Percentiles rank a stretch among this genome's conserved stretches.
Evolutionary conservation across 1,284 basidiomycete genomes (phyloP).

Genomic region (Mycosarcoma mackinlayi): DNA sequence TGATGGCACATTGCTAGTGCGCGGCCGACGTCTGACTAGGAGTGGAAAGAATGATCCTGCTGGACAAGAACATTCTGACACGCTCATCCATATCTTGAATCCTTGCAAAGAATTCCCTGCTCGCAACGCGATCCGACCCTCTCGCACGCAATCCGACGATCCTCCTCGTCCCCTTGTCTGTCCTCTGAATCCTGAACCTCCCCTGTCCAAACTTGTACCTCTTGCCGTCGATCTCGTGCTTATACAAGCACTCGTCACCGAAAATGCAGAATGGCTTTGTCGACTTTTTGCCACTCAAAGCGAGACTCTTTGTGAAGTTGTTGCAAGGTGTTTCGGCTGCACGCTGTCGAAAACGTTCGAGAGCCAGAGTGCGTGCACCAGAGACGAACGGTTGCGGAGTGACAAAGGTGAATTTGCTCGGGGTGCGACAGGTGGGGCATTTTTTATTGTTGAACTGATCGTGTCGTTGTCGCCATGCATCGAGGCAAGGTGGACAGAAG

Average conservation of each 20-base stretch:
- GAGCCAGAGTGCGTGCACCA: constrained; percentile 13
- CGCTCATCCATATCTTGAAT: constrained; percentile 14
- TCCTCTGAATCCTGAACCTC: constrained; percentile 2
- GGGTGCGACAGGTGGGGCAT: constrained; percentile 41
- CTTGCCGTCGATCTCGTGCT: constrained; percentile 34
- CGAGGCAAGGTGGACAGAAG: constrained; percentile 45
- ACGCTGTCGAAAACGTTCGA: constrained; percentile 24
- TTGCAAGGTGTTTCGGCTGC: constrained; percentile 30
- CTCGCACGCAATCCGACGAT: background rate
- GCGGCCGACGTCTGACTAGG: background rate
- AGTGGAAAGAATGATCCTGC: constrained; percentile 1
- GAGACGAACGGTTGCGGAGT: constrained; percentile 20
- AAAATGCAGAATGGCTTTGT: constrained; percentile 33
- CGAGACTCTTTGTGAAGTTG: constrained; percentile 33
- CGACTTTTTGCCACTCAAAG: constrained; percentile 7
- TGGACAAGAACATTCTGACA: constrained; percentile 13
- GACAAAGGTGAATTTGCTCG: constrained; percentile 33
- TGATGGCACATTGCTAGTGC: background rate
- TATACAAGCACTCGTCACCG: constrained; percentile 42
- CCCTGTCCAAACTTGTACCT: constrained; percentile 19
- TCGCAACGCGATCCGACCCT: background rate
- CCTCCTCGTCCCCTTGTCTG: constrained; percentile 8
- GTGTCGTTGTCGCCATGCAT: constrained; percentile 28
- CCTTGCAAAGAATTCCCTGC: constrained; percentile 4
- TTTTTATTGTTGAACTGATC: constrained; percentile 24